A percentile compares a stretch with the other conserved stretches of the same genome.
Evolutionary conservation across 1,284 basidiomycete genomes (phyloP).

Genomic region (Ustilago shanxiensis): DNA sequence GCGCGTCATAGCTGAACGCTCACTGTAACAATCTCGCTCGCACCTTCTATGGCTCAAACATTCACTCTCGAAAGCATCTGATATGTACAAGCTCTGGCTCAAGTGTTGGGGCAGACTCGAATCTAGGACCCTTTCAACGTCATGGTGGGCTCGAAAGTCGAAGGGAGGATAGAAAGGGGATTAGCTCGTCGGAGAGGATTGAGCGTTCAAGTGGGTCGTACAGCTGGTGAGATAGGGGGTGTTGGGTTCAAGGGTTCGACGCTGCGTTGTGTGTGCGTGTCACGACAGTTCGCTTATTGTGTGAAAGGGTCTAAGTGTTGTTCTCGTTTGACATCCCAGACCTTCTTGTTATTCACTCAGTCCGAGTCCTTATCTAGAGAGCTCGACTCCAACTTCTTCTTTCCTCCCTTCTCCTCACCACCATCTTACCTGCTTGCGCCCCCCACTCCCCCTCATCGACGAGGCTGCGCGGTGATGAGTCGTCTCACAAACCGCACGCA

Average conservation of each 20-base stretch:
- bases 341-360: background rate
- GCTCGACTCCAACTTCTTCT: background rate
- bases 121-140: background rate
- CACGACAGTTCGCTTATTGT: conserved; percentile 2
- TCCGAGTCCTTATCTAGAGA: conserved; percentile 3
- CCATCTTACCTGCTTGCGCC: background rate
- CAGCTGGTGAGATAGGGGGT: background rate
- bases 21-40: background rate
- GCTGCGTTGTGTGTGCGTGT: conserved; percentile 4
- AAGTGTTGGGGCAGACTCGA: background rate
- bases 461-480: conserved; percentile 7
- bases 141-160: background rate
- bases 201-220: background rate
- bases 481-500: conserved; percentile 12
- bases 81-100: background rate
- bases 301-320: conserved; percentile 18
- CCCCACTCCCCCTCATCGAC: background rate
- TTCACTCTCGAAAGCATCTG: background rate
- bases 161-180: background rate
- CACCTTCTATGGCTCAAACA: background rate
- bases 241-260: background rate
- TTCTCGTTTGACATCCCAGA: background rate
- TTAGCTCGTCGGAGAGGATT: background rate
- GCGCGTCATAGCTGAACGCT: background rate
- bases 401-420: background rate